Evolutionary conservation across 768 basidiomycete genomes (phyloP).

Genomic region (Serendipita indica): DNA sequence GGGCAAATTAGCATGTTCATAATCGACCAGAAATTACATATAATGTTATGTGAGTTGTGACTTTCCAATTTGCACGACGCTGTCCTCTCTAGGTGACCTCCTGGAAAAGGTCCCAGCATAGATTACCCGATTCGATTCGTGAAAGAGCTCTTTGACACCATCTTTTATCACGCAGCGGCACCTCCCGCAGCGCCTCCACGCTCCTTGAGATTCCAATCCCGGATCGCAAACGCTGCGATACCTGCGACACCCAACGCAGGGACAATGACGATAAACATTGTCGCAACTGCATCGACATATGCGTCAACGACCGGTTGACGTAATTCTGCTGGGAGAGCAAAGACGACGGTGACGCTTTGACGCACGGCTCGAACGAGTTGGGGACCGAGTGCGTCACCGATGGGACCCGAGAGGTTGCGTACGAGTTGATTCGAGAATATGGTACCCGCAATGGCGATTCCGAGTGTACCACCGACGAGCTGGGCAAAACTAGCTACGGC

Average conservation of each 20-base stretch:
- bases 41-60: too few species aligned
- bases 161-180: too few species aligned
- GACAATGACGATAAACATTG: slow-evolving; percentile 9
- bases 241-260: background rate
- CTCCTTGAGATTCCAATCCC: slow-evolving; percentile 1
- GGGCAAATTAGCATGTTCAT: too few species aligned
- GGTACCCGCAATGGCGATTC: background rate
- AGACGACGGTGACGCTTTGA: slow-evolving; percentile 9
- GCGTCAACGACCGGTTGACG: slow-evolving; percentile 10
- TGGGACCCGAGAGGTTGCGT: background rate
- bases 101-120: too few species aligned
- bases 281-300: slow-evolving; percentile 10
- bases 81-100: too few species aligned
- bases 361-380: slow-evolving; percentile 9
- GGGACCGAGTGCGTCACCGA: background rate
- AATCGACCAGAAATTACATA: too few species aligned
- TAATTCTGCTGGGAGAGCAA: background rate
- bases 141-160: too few species aligned
- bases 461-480: background rate
- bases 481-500: background rate
- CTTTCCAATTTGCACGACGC: too few species aligned
- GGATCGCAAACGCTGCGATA: background rate
- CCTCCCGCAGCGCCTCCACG: too few species aligned
- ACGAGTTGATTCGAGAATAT: background rate
- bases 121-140: too few species aligned